Evolutionary conservation across 75 land plant genomes (phyloP).

Genomic region (Selaginella tamariscina): DNA sequence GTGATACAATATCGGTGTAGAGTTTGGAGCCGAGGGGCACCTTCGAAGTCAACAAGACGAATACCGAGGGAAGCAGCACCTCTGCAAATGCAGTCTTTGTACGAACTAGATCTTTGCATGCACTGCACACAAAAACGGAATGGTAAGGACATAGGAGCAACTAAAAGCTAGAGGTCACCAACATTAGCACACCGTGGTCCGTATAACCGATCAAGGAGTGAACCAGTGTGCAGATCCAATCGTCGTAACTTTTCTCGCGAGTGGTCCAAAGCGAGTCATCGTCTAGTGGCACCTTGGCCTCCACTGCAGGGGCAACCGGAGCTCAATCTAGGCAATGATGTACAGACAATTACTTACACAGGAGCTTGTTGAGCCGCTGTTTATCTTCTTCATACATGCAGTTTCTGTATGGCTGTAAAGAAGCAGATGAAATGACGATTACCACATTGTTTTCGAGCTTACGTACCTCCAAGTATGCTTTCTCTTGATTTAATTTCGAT

Average conservation of each 20-base stretch:
- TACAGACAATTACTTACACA: no score
- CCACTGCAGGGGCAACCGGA: no score
- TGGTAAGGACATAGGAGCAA: background rate
- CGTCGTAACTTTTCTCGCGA: constrained; percentile 20
- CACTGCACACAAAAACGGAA: constrained; percentile 28
- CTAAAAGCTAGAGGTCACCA: no score
- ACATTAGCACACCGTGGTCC: no score
- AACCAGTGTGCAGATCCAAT: constrained; percentile 41
- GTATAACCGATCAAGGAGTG: constrained; percentile 45
- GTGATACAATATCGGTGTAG: background rate
- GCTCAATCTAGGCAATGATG: no score
- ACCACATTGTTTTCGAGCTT: no score
- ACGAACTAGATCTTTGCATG: constrained; percentile 67
- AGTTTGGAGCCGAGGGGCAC: background rate
- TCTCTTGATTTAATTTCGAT: constrained; percentile 60
- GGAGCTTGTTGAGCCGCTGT: no score
- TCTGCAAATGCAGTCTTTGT: constrained; percentile 67
- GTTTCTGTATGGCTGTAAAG: no score
- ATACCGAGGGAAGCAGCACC: constrained; percentile 53
- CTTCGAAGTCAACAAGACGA: constrained; percentile 13
- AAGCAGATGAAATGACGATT: no score
- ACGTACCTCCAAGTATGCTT: constrained; percentile 61
- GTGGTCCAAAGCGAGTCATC: constrained; percentile 24
- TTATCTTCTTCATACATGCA: no score
- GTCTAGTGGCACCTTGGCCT: no score